Percentiles rank a stretch among this genome's conserved stretches.
Conservation (phyloP, 1,139 yeast species). For the Nakaseomyces glabratus region DNA sequence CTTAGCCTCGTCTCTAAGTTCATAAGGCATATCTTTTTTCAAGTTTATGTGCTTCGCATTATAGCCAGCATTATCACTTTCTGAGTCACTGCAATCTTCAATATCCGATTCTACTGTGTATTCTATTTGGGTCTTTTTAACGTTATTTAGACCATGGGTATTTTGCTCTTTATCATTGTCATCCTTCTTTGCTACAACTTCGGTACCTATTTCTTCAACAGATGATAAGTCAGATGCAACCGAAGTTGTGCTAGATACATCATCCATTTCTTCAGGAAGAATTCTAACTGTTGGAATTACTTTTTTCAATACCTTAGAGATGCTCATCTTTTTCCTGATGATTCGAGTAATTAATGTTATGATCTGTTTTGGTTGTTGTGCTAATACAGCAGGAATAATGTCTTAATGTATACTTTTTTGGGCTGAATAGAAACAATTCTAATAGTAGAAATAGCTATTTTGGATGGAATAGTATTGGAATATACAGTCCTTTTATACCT, state of each 20-base stretch:
- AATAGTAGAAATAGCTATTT: no score
- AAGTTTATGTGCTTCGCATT: constrained; percentile 1
- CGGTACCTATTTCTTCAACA: neutral
- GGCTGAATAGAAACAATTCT: no score
- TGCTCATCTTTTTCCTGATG: no score
- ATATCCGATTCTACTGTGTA: constrained; percentile 1
- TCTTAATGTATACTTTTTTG: no score
- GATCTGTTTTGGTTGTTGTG: no score
- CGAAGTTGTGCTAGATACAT: neutral
- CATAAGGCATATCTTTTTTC: constrained; percentile 23
- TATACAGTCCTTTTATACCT: no score
- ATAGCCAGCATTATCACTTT: neutral
- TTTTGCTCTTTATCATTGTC: neutral
- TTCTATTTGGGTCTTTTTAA: constrained; percentile 3
- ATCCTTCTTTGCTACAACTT: neutral
- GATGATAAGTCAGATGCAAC: constrained; percentile 4
- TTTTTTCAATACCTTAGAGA: constrained; percentile 16
- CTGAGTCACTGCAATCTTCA: constrained; percentile 3
- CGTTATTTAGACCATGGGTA: neutral
- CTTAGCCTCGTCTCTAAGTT: constrained; percentile 41
- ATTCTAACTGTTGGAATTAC: constrained; percentile 22
- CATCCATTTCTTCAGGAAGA: constrained; percentile 20
- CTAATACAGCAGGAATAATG: no score
- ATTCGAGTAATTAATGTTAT: no score
- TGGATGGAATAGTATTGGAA: no score